Evolutionary conservation across 164 flowering plant species (phyloP), one percentile per base, ranked within the genome.

Genomic region (Warburgia ugandensis): DNA sequence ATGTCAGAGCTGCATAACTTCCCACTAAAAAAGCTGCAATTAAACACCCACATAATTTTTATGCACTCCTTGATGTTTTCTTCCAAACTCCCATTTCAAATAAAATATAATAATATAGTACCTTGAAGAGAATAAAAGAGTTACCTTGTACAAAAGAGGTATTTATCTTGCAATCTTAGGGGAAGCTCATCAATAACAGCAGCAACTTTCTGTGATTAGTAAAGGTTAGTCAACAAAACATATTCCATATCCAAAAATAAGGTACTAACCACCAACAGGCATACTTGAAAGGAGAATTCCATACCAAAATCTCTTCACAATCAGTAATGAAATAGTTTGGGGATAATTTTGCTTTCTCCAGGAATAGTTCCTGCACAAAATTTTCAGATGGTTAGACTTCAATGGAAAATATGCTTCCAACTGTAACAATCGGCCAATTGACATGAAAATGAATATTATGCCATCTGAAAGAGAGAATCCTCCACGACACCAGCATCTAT

Each of bases 121-220:
- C 9, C 41, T 37, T 37, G 13, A 14, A 37, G 41, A 14, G 41
- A 16, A 25, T 20, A 16, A 45, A 16, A 43, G 20, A 20, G 31
- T 60, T 73, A 92, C 98, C 98, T 92, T 20, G 80, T 70, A 60
- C 86, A 76, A 69, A 87, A 92, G 33, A 87, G 81, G 69, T 81
- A 92, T 67, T 92, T 87, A 12, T 87, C 94, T 27, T 77, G 82
- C 78, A 92, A 60, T 30, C 61, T 60, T 26, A 92, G 80, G 29
- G 96, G 95, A 54, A 92, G 53, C 57, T 81, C 77, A 65, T 92
- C 98, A 63, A 92, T 56, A 35, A 87, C 68, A 37, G 85, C 82
- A 38, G 96, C 98, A 51, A 79, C 88, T 77, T 78, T 85, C 98
- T 92, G 86, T 54, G 25, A 10, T 29, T 17, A 64, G 54, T 10